Evolutionary conservation across 2,329 filamentous ascomycete species (phyloP).

Genomic region (Cladorrhinum sp.): DNA sequence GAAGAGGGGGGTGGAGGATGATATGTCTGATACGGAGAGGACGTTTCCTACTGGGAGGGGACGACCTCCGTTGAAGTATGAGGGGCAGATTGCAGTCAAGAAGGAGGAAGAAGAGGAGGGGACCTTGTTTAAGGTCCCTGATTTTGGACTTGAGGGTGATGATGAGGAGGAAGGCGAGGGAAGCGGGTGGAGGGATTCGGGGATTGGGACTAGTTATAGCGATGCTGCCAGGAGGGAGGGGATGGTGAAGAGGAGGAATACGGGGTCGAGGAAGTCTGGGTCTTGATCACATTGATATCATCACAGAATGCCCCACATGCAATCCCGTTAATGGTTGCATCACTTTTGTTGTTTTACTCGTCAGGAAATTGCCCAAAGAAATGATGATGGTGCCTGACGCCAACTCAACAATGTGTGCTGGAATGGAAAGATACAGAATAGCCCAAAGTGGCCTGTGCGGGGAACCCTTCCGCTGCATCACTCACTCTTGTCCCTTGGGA

Average conservation of each 20-base stretch:
- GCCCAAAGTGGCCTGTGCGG: constrained; percentile 5
- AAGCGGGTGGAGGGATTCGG: constrained; percentile 17
- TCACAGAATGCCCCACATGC: background rate
- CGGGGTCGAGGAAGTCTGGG: background rate
- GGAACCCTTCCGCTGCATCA: background rate
- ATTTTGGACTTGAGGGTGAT: constrained; percentile 33
- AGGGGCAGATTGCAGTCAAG: constrained; percentile 30
- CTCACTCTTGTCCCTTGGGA: background rate
- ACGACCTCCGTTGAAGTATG: constrained; percentile 40
- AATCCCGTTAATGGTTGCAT: background rate
- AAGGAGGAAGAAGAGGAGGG: constrained; percentile 37
- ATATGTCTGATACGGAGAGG: constrained; percentile 42
- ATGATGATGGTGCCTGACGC: constrained; percentile 8
- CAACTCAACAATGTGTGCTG: constrained; percentile 4
- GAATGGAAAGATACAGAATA: background rate
- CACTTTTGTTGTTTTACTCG: background rate
- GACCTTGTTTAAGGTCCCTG: constrained; percentile 9
- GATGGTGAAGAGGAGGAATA: constrained; percentile 16
- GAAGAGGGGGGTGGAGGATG: constrained; percentile 18
- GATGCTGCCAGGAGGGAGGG: constrained; percentile 10
- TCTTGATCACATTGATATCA: background rate
- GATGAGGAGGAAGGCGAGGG: constrained; percentile 42
- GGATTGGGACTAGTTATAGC: constrained; percentile 23
- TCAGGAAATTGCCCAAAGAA: constrained; percentile 2
- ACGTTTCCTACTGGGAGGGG: constrained; percentile 44